phyloP scores from a whole-genome alignment of 2,329 filamentous ascomycete species.

The Apiospora hydei region DNA sequence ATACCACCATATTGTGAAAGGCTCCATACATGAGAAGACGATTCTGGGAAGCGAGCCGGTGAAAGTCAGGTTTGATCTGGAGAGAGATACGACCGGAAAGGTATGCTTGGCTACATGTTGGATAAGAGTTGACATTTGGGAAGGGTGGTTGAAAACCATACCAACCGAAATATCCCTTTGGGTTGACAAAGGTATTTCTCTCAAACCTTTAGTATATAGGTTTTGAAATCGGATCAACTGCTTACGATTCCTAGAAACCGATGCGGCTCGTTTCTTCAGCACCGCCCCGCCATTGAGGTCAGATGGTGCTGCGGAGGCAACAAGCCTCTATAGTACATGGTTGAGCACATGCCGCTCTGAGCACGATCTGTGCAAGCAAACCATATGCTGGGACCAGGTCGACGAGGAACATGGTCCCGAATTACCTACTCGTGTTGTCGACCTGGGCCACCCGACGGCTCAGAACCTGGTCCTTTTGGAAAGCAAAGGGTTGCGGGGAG shows the following conservation, averaged over 20 bases:
- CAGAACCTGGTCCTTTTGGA: background rate
- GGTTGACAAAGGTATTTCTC: background rate
- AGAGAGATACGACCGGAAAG: no score
- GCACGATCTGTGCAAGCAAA: background rate
- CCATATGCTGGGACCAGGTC: background rate
- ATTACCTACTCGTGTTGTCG: slow-evolving; percentile 1
- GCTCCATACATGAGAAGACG: no score
- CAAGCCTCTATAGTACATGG: background rate
- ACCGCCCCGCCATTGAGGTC: background rate
- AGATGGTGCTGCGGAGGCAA: background rate
- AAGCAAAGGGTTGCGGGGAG: background rate
- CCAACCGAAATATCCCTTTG: background rate
- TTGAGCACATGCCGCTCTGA: background rate
- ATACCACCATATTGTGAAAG: background rate
- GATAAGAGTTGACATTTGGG: no score
- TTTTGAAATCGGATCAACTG: background rate
- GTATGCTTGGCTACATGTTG: no score
- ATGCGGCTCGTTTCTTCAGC: background rate
- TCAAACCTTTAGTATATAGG: background rate
- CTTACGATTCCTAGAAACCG: background rate
- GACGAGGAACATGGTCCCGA: background rate
- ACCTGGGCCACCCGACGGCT: background rate
- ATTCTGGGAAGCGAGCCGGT: no score
- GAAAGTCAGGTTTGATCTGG: no score
- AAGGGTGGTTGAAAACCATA: no score